Evolutionary conservation across 805 yeast species (phyloP).

Genomic region (Pachysolen tannophilus): DNA sequence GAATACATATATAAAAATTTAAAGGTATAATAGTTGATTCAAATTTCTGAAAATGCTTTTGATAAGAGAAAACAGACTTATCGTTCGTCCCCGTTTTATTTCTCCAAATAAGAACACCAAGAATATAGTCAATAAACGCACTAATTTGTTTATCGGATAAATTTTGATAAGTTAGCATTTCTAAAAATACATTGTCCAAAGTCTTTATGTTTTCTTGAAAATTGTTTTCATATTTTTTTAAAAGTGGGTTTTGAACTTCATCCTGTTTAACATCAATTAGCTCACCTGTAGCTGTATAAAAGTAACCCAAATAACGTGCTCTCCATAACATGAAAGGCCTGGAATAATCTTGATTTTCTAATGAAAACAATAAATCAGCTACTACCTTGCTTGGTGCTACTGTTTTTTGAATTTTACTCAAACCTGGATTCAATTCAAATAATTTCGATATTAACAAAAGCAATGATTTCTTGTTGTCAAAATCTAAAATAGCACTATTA

Average conservation of each 20-base stretch:
- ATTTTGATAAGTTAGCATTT: not conserved
- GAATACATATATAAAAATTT: constrained; percentile 3
- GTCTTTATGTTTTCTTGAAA: not conserved
- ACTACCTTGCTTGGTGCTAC: not conserved
- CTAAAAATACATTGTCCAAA: constrained; percentile 6
- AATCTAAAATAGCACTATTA: not conserved
- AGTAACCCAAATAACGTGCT: constrained; percentile 21
- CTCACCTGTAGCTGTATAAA: constrained; percentile 19
- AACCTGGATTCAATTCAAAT: not conserved
- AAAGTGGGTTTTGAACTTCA: not conserved
- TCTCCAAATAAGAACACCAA: constrained; percentile 7
- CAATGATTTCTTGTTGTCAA: not conserved
- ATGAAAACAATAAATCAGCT: not conserved
- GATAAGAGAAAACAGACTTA: not conserved
- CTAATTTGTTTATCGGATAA: not conserved
- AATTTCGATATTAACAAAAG: not conserved
- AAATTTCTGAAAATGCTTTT: not conserved
- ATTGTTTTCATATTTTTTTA: not conserved
- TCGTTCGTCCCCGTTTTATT: constrained; percentile 1
- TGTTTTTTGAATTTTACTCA: not conserved
- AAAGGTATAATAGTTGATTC: not conserved
- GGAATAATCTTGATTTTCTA: constrained; percentile 3
- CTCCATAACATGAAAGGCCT: constrained; percentile 21
- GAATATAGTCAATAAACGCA: constrained; percentile 2
- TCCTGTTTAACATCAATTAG: not conserved